phyloP scores from a whole-genome alignment of 768 basidiomycete genomes.

The Kockovaella imperatae region DNA sequence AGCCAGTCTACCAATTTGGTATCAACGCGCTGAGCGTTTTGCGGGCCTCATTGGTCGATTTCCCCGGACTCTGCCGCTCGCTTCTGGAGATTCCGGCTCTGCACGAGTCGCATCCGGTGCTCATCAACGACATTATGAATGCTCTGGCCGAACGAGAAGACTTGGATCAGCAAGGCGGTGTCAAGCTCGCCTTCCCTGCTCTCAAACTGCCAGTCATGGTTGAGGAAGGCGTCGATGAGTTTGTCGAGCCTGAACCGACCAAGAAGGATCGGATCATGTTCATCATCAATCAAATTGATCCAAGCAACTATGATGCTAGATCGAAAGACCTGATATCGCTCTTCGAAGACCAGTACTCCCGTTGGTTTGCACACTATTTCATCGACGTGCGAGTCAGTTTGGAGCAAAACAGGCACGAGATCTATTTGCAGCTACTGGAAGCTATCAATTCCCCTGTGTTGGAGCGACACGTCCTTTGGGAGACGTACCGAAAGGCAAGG shows the following conservation, averaged over 20 bases:
- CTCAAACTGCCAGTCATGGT: conserved; percentile 30
- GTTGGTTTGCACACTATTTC: conserved; percentile 97
- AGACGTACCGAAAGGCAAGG: conserved; percentile 82
- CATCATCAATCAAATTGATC: conserved; percentile 95
- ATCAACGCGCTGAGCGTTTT: conserved; percentile 82
- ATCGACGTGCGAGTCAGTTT: conserved; percentile 91
- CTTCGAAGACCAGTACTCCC: conserved; percentile 72
- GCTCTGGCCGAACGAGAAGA: conserved; percentile 51
- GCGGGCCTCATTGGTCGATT: conserved; percentile 77
- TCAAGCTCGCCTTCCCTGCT: conserved; percentile 40
- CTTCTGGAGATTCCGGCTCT: conserved; percentile 80
- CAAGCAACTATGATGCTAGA: conserved; percentile 84
- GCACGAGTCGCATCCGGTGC: conserved; percentile 73
- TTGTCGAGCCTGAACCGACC: conserved; percentile 68
- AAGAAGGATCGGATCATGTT: conserved; percentile 89
- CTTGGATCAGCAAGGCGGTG: conserved; percentile 47
- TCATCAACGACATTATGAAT: conserved; percentile 63
- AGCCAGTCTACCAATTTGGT: conserved; percentile 79
- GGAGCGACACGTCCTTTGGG: conserved; percentile 75
- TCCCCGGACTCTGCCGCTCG: conserved; percentile 85
- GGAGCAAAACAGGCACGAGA: conserved; percentile 92
- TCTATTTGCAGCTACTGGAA: conserved; percentile 91
- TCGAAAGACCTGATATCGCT: conserved; percentile 73
- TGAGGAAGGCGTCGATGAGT: conserved; percentile 51
- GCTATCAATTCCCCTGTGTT: conserved; percentile 63